Conservation (phyloP, 164 flowering plant genomes). For the Vitis rotundifolia region DNA sequence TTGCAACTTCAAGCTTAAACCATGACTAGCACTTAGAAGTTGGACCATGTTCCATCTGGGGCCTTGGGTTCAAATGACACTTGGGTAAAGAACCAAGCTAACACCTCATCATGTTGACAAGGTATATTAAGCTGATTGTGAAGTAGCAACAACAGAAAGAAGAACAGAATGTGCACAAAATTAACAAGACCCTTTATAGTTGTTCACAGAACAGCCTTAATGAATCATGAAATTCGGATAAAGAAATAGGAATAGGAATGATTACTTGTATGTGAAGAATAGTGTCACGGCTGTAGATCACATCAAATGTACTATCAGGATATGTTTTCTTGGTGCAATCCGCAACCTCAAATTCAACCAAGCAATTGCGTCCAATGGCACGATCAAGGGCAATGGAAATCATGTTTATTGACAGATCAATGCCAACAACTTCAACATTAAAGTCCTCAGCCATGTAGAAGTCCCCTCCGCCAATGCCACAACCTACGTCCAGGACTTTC, state of each 20-base stretch:
- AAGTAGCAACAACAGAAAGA: too few species aligned
- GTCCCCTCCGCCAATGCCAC: slow-evolving; percentile 99
- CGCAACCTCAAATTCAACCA: slow-evolving; percentile 95
- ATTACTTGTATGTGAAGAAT: slow-evolving; percentile 90
- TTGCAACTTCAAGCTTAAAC: too few species aligned
- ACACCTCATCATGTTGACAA: too few species aligned
- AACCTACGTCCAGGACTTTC: slow-evolving; percentile 96
- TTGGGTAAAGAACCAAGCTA: too few species aligned
- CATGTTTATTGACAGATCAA: slow-evolving; percentile 96
- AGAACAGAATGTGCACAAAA: too few species aligned
- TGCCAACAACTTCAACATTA: slow-evolving; percentile 86
- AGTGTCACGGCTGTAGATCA: slow-evolving; percentile 96
- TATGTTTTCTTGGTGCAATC: slow-evolving; percentile 87
- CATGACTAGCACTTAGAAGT: too few species aligned
- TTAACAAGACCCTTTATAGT: background rate
- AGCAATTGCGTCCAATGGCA: slow-evolving; percentile 88
- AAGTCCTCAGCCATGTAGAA: slow-evolving; percentile 94
- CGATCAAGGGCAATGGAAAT: slow-evolving; percentile 92
- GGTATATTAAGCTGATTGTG: too few species aligned
- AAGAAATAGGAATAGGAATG: background rate
- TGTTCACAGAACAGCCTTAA: background rate
- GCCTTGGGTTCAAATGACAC: too few species aligned
- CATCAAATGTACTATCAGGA: slow-evolving; percentile 80
- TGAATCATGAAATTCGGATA: background rate
- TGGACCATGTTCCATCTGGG: too few species aligned